phyloP scores from a whole-genome alignment of 805 yeast species.

The Scheffersomyces stipitis region DNA sequence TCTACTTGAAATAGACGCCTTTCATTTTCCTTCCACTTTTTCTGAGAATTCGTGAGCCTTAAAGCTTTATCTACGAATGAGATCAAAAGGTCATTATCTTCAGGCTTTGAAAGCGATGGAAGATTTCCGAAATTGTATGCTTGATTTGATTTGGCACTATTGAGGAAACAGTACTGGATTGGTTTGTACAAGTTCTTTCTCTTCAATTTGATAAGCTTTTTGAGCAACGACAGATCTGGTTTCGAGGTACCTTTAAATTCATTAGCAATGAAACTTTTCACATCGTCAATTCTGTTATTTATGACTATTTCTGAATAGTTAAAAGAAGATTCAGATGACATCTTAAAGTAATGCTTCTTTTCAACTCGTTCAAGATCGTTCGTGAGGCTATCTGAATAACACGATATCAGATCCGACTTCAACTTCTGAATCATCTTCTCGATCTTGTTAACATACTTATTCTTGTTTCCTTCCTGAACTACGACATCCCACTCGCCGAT shows the following conservation, averaged over 20 bases:
- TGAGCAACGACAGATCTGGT: constrained; percentile 6
- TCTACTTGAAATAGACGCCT: constrained; percentile 9
- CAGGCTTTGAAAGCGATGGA: neutral
- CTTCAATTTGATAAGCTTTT: constrained; percentile 11
- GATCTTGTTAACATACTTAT: constrained; percentile 12
- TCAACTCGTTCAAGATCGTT: constrained; percentile 4
- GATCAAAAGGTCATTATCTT: constrained; percentile 11
- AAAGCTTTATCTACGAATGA: constrained; percentile 15
- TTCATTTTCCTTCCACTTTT: constrained; percentile 14
- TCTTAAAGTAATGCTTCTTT: constrained; percentile 1
- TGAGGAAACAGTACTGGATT: constrained; percentile 23
- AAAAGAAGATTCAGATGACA: neutral
- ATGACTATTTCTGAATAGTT: constrained; percentile 5
- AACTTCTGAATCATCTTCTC: constrained; percentile 10
- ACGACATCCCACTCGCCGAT: constrained; percentile 6
- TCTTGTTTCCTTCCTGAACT: constrained; percentile 10
- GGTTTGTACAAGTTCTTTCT: constrained; percentile 20
- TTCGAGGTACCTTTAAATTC: neutral
- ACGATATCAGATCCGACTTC: constrained; percentile 10
- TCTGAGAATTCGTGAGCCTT: constrained; percentile 16
- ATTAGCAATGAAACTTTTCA: neutral
- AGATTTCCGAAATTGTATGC: neutral
- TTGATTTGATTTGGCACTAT: constrained; percentile 1
- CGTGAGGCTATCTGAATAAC: constrained; percentile 5
- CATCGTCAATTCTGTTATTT: neutral